Conservation (phyloP, 495 filamentous ascomycete genomes). For the Tuber umbilicatum region DNA sequence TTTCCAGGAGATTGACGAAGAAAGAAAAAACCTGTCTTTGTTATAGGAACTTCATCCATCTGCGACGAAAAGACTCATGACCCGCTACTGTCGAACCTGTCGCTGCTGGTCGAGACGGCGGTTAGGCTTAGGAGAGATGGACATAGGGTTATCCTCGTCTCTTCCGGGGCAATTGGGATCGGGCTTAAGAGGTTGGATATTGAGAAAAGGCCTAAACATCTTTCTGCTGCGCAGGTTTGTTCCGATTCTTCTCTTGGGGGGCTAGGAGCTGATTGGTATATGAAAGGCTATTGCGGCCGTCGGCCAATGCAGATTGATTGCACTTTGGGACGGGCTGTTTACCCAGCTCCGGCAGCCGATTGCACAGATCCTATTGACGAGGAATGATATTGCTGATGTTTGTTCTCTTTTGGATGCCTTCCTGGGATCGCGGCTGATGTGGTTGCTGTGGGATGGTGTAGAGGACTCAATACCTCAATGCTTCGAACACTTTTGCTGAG, state of each 20-base stretch:
- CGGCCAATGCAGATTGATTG: constrained; percentile 92
- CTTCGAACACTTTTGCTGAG: constrained; percentile 85
- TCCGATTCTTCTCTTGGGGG: neutral
- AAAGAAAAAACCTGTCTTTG: neutral
- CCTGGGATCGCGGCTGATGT: constrained; percentile 25
- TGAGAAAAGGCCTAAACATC: constrained; percentile 76
- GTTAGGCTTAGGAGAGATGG: constrained; percentile 80
- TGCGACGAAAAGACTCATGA: constrained; percentile 96
- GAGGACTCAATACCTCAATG: constrained; percentile 92
- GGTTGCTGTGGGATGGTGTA: constrained; percentile 40
- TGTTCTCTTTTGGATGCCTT: neutral
- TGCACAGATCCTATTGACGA: constrained; percentile 88
- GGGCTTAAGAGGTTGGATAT: constrained; percentile 84
- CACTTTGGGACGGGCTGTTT: constrained; percentile 89
- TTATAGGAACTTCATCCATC: constrained; percentile 87
- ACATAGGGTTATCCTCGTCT: constrained; percentile 88
- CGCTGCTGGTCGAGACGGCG: constrained; percentile 85
- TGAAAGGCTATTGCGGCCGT: constrained; percentile 82
- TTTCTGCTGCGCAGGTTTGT: constrained; percentile 70
- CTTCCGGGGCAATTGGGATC: constrained; percentile 92
- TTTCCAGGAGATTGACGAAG: neutral
- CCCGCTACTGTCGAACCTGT: constrained; percentile 84
- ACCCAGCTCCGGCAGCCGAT: constrained; percentile 79
- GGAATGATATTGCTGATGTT: constrained; percentile 95
- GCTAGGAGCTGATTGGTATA: neutral